phyloP scores from a whole-genome alignment of 805 yeast genomes.

The Lachancea sp. region DNA sequence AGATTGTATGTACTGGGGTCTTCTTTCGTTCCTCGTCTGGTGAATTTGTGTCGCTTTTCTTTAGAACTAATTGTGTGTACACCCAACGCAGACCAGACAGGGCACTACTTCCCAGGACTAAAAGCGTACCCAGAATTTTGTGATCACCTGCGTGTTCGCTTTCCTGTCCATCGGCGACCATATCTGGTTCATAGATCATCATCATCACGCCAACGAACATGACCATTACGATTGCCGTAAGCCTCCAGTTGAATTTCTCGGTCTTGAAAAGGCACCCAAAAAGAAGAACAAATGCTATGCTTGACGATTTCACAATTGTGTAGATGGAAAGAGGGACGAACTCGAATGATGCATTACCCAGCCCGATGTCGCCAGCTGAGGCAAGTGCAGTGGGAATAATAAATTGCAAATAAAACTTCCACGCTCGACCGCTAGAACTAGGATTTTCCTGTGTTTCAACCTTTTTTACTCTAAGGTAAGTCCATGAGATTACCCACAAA shows the following conservation, averaged over 20 bases:
- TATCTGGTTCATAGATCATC: slow-evolving; percentile 63
- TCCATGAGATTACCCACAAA: slow-evolving; percentile 45
- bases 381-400: slow-evolving; percentile 83
- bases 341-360: slow-evolving; percentile 77
- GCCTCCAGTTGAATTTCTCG: slow-evolving; percentile 64
- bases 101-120: slow-evolving; percentile 73
- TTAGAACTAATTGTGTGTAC: slow-evolving; percentile 76
- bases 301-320: slow-evolving; percentile 88
- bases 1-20: slow-evolving; percentile 78
- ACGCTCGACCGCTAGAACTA: slow-evolving; percentile 14
- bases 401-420: slow-evolving; percentile 41
- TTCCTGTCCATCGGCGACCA: slow-evolving; percentile 15
- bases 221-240: slow-evolving; percentile 60
- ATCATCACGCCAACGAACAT: slow-evolving; percentile 82
- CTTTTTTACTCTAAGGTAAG: slow-evolving; percentile 31
- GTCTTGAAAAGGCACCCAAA: slow-evolving; percentile 80
- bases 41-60: slow-evolving; percentile 27
- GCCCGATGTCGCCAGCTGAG: slow-evolving; percentile 88
- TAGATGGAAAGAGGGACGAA: slow-evolving; percentile 77
- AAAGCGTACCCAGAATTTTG: slow-evolving; percentile 50
- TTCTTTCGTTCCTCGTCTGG: slow-evolving; percentile 4
- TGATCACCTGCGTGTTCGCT: slow-evolving; percentile 18
- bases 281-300: slow-evolving; percentile 78
- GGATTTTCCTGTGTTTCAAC: background rate
- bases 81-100: slow-evolving; percentile 95